A percentile compares a stretch with the other conserved stretches of the same genome.
These are phyloP conservation scores for Cryptosporidium ubiquitum DNA, from an alignment of 169 alveolate genomes.

Conservation along the genomic window DNA sequence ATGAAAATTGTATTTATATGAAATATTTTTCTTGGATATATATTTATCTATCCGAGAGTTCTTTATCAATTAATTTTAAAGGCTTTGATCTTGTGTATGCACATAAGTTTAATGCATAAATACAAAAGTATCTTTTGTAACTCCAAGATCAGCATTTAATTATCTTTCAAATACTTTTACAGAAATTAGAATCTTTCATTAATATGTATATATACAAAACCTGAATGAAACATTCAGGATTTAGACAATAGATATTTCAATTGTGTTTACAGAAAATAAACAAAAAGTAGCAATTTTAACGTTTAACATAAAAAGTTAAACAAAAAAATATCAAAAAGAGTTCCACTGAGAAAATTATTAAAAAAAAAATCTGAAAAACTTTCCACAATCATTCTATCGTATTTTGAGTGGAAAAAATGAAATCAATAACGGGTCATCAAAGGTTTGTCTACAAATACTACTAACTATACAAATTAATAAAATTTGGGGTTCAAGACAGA, in stretches of 20 bases:
- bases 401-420: background rate
- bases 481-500: background rate
- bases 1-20: background rate
- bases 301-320: background rate
- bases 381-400: background rate
- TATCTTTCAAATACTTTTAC: background rate
- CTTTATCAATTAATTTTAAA: background rate
- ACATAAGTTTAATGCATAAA: background rate
- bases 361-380: background rate
- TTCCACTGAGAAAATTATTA: background rate
- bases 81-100: constrained; percentile 11
- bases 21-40: background rate
- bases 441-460: background rate
- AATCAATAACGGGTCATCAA: background rate
- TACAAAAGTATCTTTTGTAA: background rate
- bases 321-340: background rate
- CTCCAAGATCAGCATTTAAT: constrained; percentile 5
- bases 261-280: background rate
- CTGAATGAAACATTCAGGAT: background rate
- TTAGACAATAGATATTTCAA: constrained; percentile 1
- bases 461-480: background rate
- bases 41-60: background rate
- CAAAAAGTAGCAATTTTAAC: background rate
- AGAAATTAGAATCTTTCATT: constrained; percentile 16
- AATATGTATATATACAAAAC: background rate